Percentiles rank a stretch among this genome's conserved stretches.
These are phyloP conservation scores for Chrysanthemum seticuspe DNA, from an alignment of 129 eudicot genomes.

Conservation along the genomic window DNA sequence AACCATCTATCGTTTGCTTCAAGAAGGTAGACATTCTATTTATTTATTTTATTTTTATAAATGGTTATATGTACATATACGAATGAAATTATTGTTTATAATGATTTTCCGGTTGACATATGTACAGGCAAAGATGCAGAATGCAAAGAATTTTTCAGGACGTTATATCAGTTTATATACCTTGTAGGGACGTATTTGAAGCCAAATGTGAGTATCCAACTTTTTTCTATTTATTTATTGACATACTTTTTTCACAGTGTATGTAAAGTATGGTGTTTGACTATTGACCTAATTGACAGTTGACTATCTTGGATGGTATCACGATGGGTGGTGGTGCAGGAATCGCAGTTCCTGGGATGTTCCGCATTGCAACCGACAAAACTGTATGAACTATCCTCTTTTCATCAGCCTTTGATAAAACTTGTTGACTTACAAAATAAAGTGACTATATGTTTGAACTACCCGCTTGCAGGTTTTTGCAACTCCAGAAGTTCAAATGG, in stretches of 20 bases:
- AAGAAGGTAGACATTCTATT: constrained; percentile 54
- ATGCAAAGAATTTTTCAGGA: constrained; percentile 63
- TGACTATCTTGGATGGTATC: constrained; percentile 83
- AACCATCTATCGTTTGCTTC: constrained; percentile 55
- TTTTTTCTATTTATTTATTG: neutral
- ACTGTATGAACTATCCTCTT: constrained; percentile 55
- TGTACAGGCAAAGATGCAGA: constrained; percentile 82
- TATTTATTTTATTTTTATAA: neutral
- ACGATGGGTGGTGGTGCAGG: constrained; percentile 99
- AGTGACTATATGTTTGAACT: constrained; percentile 8
- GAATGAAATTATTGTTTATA: constrained; percentile 10
- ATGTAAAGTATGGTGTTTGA: constrained; percentile 16
- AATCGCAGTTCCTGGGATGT: constrained; percentile 79
- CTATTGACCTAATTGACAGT: constrained; percentile 42
- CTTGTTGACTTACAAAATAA: neutral
- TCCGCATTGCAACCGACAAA: constrained; percentile 79
- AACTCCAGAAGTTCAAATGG: constrained; percentile 76
- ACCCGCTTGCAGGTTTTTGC: constrained; percentile 59
- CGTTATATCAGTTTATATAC: constrained; percentile 77
- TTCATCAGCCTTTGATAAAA: neutral
- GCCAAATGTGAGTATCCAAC: constrained; percentile 72
- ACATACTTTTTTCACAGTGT: constrained; percentile 3
- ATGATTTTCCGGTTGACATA: constrained; percentile 10
- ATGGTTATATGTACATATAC: neutral
- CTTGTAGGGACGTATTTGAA: constrained; percentile 85